Evolutionary conservation across 768 basidiomycete genomes (phyloP).

Genomic region (Boletus vermiculosoides): DNA sequence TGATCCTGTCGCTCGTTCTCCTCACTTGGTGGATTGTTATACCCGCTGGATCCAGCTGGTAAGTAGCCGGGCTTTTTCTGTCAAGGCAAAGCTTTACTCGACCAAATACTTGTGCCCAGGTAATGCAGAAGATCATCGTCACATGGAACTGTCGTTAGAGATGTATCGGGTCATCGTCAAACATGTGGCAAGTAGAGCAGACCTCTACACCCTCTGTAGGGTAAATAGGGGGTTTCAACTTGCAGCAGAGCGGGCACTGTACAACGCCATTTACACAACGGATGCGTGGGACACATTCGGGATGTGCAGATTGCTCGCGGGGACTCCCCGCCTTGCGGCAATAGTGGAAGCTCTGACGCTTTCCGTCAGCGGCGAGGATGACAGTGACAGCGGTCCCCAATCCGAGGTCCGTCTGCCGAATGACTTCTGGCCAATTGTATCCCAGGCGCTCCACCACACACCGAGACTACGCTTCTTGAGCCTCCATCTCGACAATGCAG

Average conservation of each 20-base stretch:
- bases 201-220: constrained; percentile 55
- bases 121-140: constrained; percentile 38
- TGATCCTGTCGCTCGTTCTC: not conserved
- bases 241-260: constrained; percentile 57
- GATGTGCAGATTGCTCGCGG: constrained; percentile 48
- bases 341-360: constrained; percentile 58
- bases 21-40: not conserved
- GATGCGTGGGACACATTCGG: constrained; percentile 39
- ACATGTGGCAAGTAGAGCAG: constrained; percentile 48
- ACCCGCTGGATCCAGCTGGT: constrained; percentile 8
- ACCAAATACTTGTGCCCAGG: constrained; percentile 7
- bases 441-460: constrained; percentile 47
- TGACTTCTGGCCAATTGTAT: constrained; percentile 51
- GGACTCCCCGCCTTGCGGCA: constrained; percentile 45
- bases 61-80: not conserved
- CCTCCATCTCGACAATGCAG: constrained; percentile 38
- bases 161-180: constrained; percentile 56
- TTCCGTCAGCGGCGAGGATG: constrained; percentile 31
- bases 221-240: constrained; percentile 56
- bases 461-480: constrained; percentile 51
- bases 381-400: not conserved
- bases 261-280: constrained; percentile 54
- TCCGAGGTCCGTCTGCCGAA: constrained; percentile 26
- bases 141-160: constrained; percentile 62
- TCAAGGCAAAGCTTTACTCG: not conserved